Percentiles rank a stretch among this genome's conserved stretches.
Evolutionary conservation across 73 alveolate genomes (phyloP).

Genomic region (Tetrahymena borealis): DNA sequence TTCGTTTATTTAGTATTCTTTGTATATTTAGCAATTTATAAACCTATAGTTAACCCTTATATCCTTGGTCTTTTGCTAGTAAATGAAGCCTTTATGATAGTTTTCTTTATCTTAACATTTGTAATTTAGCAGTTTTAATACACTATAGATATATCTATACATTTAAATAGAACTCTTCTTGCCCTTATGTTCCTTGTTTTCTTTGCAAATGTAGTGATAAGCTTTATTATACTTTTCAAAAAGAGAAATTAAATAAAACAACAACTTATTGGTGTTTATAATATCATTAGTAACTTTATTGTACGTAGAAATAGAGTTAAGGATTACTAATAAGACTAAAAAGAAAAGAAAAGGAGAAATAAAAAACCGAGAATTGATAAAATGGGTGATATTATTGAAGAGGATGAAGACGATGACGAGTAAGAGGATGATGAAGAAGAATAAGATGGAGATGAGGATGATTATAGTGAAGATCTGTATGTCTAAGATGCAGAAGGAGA

Average conservation of each 20-base stretch:
- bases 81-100: background rate
- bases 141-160: background rate
- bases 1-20: background rate
- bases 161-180: background rate
- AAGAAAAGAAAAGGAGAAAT: background rate
- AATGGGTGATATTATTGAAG: background rate
- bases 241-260: background rate
- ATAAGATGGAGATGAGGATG: background rate
- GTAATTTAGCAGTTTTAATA: background rate
- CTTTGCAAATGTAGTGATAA: background rate
- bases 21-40: background rate
- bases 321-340: background rate
- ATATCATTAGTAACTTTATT: background rate
- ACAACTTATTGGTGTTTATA: background rate
- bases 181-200: background rate
- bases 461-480: background rate
- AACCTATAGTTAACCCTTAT: background rate
- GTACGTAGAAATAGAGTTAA: background rate
- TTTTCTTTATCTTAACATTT: background rate
- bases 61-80: background rate
- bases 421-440: background rate
- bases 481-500: background rate
- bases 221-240: background rate
- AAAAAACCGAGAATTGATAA: background rate
- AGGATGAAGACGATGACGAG: background rate